Conservation (phyloP, 352 stramenopile species). For the Pythium dissimile region DNA sequence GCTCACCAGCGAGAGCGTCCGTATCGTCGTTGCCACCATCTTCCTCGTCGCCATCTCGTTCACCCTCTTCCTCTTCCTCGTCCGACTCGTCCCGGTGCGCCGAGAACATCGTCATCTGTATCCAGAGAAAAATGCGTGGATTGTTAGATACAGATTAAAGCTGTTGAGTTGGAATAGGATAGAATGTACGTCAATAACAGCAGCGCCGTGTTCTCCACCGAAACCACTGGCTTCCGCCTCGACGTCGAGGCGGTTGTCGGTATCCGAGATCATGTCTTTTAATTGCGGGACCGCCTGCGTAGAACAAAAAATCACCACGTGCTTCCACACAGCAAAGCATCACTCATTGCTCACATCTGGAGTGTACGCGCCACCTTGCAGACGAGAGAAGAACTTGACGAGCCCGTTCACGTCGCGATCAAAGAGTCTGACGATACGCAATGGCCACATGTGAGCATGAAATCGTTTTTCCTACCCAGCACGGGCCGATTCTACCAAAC, state of each 20-base stretch:
- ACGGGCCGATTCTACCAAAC: conserved; percentile 13
- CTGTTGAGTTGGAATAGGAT: background rate
- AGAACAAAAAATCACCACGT: background rate
- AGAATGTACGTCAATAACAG: conserved; percentile 27
- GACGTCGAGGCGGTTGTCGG: conserved; percentile 30
- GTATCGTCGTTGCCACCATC: conserved; percentile 28
- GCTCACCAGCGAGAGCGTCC: conserved; percentile 27
- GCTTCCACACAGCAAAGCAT: background rate
- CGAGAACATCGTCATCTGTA: conserved; percentile 85
- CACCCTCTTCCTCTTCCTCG: conserved; percentile 32
- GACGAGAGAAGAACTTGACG: conserved; percentile 93
- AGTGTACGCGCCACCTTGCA: conserved; percentile 78
- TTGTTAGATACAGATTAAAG: no score
- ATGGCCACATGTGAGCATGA: no score
- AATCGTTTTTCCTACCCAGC: background rate
- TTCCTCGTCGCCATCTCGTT: conserved; percentile 29
- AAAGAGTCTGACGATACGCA: conserved; percentile 86
- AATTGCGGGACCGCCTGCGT: conserved; percentile 20
- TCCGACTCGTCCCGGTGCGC: conserved; percentile 49
- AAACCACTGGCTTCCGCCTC: conserved; percentile 53
- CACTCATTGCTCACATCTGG: conserved; percentile 38
- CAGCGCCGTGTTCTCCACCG: conserved; percentile 33
- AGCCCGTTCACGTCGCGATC: conserved; percentile 95
- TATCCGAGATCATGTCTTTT: conserved; percentile 34
- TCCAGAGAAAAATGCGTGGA: background rate